phyloP scores from a whole-genome alignment of 345 rosid species.

The Lagerstroemia speciosa region DNA sequence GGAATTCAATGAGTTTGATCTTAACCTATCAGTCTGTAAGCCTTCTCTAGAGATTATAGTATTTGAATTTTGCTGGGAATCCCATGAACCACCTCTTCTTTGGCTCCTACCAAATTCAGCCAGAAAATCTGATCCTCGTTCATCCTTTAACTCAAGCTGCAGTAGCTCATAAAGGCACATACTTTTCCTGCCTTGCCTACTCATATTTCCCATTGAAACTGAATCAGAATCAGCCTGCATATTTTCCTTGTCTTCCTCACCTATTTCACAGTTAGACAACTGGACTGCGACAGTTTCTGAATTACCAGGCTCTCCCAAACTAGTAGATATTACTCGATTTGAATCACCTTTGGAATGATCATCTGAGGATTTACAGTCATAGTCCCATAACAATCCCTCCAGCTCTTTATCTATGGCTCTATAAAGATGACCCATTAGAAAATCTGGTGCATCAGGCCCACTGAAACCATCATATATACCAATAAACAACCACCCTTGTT shows the following conservation, averaged over 20 bases:
- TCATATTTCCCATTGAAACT: conserved; percentile 31
- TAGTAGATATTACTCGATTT: conserved; percentile 16
- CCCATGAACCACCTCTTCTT: conserved; percentile 18
- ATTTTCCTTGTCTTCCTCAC: conserved; percentile 31
- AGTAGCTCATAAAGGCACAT: conserved; percentile 82
- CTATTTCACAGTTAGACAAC: conserved; percentile 28
- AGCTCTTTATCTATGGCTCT: conserved; percentile 80
- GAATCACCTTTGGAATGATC: conserved; percentile 21
- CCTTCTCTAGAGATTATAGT: conserved; percentile 17
- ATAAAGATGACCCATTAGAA: conserved; percentile 79
- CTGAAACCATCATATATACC: conserved; percentile 98
- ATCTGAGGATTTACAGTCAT: conserved; percentile 43
- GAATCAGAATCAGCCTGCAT: conserved; percentile 11
- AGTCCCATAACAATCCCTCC: conserved; percentile 90
- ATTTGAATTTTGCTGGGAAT: conserved; percentile 23
- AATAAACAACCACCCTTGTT: conserved; percentile 94
- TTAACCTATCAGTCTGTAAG: conserved; percentile 17
- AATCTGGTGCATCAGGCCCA: conserved; percentile 98
- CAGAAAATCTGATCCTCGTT: conserved; percentile 18
- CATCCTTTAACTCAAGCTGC: conserved; percentile 58
- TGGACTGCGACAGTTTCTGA: too few species aligned
- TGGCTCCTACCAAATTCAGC: conserved; percentile 22
- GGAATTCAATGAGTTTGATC: conserved; percentile 21
- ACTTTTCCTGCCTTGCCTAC: conserved; percentile 60
- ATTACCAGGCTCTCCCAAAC: conserved; percentile 14